Base-by-base conservation (phyloP, 257 asterid species). In the Leonotis leonurus region DNA sequence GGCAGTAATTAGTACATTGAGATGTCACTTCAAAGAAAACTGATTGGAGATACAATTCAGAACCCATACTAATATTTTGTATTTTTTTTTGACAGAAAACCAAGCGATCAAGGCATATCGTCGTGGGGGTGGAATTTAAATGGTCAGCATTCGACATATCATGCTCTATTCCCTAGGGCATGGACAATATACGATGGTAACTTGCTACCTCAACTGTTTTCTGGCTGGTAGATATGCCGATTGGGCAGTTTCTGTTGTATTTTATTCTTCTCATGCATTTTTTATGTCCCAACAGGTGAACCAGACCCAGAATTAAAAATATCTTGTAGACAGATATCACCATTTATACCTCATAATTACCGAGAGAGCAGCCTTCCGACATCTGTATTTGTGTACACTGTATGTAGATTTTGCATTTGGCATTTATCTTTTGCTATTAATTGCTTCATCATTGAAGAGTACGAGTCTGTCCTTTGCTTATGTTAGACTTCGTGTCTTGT, bases 121-220 rank as follows among this genome's bases (percentile, higher is more conserved):
- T 89, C 99, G 24, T 93, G 99, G 99, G 99, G 97, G 16, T 93
- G 99, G 97, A 89, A 89, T 71, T 73, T 93, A 76, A 87, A 61
- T 46, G 99, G 99, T 24, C 97, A 93, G 70, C 97, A 87, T 75
- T 93, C 99, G 27, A 89, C 99, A 13, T 93, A 93, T 75, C 99
- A 93, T 74, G 99, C 97, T 22, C 76, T 93, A 46, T 93, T 93
- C 80, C 99, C 99, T 1, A 80, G 99, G 76, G 87, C 99, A 0
- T 93, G 99, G 97, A 93, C 97, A 5, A 43, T 93, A 68, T 93
- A 93, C 70, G 99, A 93, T 62, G 99, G 99, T 89, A 80, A 64
- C 33, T 39, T 60, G 40, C 66, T 56, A 54, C 30, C 9, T 14
- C 1, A 48, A 44, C 8, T 65, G 52, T 17, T 72, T 22, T 54